Evolutionary conservation across 305 asterid species (phyloP), one percentile per base, ranked within the genome.

Genomic region (Fraxinus velutina): DNA sequence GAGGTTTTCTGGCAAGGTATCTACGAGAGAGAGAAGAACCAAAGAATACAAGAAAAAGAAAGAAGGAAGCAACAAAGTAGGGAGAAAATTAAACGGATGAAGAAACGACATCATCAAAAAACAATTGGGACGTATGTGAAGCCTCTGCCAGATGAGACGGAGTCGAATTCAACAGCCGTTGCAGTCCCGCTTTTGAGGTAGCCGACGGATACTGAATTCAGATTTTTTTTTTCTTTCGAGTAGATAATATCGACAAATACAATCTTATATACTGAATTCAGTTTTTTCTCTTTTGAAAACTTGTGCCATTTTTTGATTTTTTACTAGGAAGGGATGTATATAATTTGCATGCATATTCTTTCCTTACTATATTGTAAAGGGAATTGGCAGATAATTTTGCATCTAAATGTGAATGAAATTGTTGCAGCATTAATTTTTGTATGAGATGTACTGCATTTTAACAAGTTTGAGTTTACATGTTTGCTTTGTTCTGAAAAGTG

Each of bases 1-100:
- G 99, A 96, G 81, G 88, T 96, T 15, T 90, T 90, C 78, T 94
- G 98, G 97, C 94, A 91, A 79, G 98, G 98, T 17, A 79, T 88
- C 13, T 89, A 82, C 12, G 98, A 93, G 70, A 94, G 87, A 80
- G 97, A 96, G 84, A 91, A 84, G 85, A 86, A 81, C 42, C 21
- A 79, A 83, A 92, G 89, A 84, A 86, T 85, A 19, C 87, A 75
- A 76, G 93, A 90, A 85, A 96, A 90, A 80, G 97, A 93, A 83
- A 91, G 76, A 87, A 90, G 86, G 88, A 85, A 86, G 81, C 91
- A 91, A 81, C 89, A 85, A 81, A 91, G 94, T 60, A 94, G 86
- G 86, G 97, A 92, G 30, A 96, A 92, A 82, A 94, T 94, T 55
- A 84, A 86, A 21, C 90, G 98, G 79, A 91, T 96, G 39, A 91